phyloP scores from a whole-genome alignment of 2,329 filamentous ascomycete genomes.

The Fusarium sp. region DNA sequence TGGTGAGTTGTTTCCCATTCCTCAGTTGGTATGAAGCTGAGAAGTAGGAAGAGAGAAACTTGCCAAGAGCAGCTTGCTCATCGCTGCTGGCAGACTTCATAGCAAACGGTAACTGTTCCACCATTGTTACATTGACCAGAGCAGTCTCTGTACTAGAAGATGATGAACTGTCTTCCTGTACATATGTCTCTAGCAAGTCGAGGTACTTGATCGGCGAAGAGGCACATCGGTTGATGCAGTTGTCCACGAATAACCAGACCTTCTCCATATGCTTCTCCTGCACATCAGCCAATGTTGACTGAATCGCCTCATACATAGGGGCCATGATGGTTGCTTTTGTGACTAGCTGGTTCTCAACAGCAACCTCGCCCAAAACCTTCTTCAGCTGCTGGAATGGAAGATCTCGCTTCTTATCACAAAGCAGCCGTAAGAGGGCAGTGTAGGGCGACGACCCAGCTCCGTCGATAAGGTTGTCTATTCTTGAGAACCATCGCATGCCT shows the following conservation, averaged over 20 bases:
- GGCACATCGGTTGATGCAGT: conserved; percentile 81
- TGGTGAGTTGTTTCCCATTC: conserved; percentile 55
- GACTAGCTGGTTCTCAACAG: conserved; percentile 76
- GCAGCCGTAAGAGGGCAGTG: conserved; percentile 72
- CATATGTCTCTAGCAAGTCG: conserved; percentile 71
- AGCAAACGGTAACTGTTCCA: conserved; percentile 83
- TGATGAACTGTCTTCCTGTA: conserved; percentile 49
- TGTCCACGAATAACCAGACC: conserved; percentile 82
- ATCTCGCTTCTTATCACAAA: conserved; percentile 51
- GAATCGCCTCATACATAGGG: conserved; percentile 58
- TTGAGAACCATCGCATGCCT: conserved; percentile 92
- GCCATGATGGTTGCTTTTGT: conserved; percentile 64
- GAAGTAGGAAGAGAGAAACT: conserved; percentile 71
- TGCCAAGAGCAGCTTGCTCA: conserved; percentile 62
- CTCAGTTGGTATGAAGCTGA: conserved; percentile 65
- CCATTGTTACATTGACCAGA: conserved; percentile 75
- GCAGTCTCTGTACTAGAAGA: conserved; percentile 58
- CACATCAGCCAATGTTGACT: conserved; percentile 38
- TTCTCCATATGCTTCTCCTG: conserved; percentile 51
- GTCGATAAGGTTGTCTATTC: conserved; percentile 71
- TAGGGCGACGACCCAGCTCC: conserved; percentile 70
- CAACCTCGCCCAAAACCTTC: conserved; percentile 70
- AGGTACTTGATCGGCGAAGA: conserved; percentile 86
- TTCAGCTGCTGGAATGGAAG: conserved; percentile 61
- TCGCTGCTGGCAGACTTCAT: conserved; percentile 63